Evolutionary conservation across 805 yeast genomes (phyloP).

Genomic region (Yarrowia keelungensis): DNA sequence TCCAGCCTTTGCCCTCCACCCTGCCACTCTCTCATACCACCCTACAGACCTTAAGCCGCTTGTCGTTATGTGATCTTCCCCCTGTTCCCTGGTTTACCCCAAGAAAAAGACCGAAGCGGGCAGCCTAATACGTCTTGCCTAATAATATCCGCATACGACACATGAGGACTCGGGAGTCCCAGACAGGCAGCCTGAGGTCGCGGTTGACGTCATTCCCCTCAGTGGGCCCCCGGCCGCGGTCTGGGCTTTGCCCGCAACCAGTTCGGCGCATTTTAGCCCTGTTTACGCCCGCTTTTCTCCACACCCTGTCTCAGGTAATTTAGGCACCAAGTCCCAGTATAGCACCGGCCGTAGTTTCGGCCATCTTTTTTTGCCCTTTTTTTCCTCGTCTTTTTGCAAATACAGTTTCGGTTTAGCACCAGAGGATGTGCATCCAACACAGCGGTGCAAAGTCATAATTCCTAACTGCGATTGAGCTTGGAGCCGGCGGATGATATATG

Average conservation of each 20-base stretch:
- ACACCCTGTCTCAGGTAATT: conserved; percentile 25
- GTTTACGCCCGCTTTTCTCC: conserved; percentile 3
- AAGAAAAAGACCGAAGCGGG: conserved; percentile 22
- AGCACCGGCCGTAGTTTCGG: too few relatives aligned
- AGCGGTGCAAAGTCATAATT: conserved; percentile 24
- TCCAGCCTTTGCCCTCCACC: too few relatives aligned
- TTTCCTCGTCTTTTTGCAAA: neutral
- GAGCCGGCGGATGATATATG: too few relatives aligned
- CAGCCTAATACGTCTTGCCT: conserved; percentile 30
- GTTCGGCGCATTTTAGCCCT: neutral
- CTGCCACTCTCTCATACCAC: neutral
- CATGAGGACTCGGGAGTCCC: conserved; percentile 3
- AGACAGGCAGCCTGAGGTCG: conserved; percentile 1
- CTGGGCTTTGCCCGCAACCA: neutral
- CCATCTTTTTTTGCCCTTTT: neutral
- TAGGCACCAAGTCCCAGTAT: neutral
- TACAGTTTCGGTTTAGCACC: conserved; percentile 33
- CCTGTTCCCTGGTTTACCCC: conserved; percentile 32
- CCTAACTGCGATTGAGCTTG: conserved; percentile 33
- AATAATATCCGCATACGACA: conserved; percentile 34
- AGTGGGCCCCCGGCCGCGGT: neutral
- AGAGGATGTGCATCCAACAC: conserved; percentile 17
- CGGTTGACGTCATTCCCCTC: conserved; percentile 8
- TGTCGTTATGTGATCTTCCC: conserved; percentile 35
- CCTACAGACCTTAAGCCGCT: conserved; percentile 12